Evolutionary conservation across 345 rosid genomes (phyloP).

Genomic region (Leavenworthia alabamica): DNA sequence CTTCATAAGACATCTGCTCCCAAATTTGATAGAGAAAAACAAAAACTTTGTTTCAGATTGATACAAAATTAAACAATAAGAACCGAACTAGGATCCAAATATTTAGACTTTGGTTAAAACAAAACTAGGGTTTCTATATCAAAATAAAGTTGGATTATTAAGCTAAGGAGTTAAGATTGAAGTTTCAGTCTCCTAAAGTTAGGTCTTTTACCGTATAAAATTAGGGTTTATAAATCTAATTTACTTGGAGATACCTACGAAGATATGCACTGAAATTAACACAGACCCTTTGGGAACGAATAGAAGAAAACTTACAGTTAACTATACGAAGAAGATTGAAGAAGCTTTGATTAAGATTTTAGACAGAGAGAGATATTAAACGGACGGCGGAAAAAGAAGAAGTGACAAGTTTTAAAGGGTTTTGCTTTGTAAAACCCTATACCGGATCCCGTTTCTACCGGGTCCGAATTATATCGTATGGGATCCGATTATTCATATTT

Average conservation of each 20-base stretch:
- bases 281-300: background rate
- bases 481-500: background rate
- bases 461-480: background rate
- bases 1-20: constrained; percentile 31
- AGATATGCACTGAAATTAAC: background rate
- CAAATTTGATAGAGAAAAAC: background rate
- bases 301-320: constrained; percentile 17
- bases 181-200: background rate
- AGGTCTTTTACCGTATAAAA: background rate
- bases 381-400: constrained; percentile 17
- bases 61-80: background rate
- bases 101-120: background rate
- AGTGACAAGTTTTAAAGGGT: constrained; percentile 7
- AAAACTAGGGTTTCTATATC: background rate
- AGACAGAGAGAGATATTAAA: background rate
- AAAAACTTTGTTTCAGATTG: background rate
- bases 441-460: background rate
- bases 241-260: background rate
- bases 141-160: background rate
- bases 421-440: constrained; percentile 11
- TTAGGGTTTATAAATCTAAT: background rate
- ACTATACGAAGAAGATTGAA: constrained; percentile 14
- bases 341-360: constrained; percentile 3
- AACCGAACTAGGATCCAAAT: background rate
- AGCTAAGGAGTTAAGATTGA: background rate